Evolutionary conservation across 164 flowering plant genomes (phyloP).

Genomic region (Liriodendron chinense): DNA sequence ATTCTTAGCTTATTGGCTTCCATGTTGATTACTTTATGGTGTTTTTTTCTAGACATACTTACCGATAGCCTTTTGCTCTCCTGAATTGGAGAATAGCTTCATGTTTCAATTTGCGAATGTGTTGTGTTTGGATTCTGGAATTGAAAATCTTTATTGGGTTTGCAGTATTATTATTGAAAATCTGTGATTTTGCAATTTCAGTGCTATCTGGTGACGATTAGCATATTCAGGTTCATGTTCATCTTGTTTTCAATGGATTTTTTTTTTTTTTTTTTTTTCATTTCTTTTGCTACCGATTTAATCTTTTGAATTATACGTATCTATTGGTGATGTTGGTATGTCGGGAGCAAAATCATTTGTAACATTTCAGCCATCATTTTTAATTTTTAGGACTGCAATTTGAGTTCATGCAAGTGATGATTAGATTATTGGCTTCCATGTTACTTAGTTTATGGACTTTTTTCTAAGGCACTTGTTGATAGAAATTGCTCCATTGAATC

Average conservation of each 20-base stretch:
- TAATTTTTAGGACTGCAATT: background rate
- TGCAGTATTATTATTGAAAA: background rate
- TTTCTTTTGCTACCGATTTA: too few species aligned
- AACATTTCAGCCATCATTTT: background rate
- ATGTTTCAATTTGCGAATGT: background rate
- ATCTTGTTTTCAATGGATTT: background rate
- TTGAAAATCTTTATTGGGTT: background rate
- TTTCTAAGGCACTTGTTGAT: background rate
- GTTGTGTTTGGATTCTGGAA: background rate
- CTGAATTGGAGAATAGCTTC: background rate
- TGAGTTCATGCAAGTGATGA: background rate
- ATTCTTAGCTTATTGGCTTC: background rate
- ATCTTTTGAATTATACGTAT: background rate
- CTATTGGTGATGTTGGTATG: background rate
- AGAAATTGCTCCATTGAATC: background rate
- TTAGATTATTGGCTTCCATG: background rate
- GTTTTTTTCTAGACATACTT: too few species aligned
- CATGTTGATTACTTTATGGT: background rate
- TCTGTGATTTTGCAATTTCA: background rate
- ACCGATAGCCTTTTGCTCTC: background rate
- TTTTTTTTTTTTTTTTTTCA: too few species aligned
- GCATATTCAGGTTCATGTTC: background rate
- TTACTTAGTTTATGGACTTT: too few species aligned
- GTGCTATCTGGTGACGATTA: too few species aligned
- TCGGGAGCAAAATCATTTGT: background rate